Conservation (phyloP, 2,329 filamentous ascomycete genomes). For the Balansia obtecta region DNA sequence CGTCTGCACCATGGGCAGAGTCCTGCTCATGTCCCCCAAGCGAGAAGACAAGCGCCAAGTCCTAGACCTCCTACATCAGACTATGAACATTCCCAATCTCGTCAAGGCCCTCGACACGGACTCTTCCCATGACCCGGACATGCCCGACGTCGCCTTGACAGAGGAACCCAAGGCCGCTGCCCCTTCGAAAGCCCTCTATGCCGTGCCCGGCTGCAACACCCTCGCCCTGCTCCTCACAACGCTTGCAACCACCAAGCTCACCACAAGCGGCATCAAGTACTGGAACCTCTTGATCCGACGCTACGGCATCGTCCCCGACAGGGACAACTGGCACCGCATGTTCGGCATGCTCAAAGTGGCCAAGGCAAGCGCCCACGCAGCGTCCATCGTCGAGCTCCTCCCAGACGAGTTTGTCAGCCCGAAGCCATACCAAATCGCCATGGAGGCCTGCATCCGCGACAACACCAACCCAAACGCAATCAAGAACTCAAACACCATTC, state of each 20-base stretch:
- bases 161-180: slow-evolving; percentile 2
- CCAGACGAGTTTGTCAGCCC: slow-evolving; percentile 29
- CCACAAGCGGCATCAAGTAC: slow-evolving; percentile 56
- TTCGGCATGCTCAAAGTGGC: slow-evolving; percentile 54
- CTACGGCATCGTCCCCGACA: slow-evolving; percentile 56
- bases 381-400: slow-evolving; percentile 45
- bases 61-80: slow-evolving; percentile 65
- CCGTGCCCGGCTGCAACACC: slow-evolving; percentile 38
- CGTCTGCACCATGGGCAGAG: slow-evolving; percentile 66
- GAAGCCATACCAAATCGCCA: slow-evolving; percentile 57
- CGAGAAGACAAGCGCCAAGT: slow-evolving; percentile 55
- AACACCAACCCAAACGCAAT: slow-evolving; percentile 62
- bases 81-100: slow-evolving; percentile 58
- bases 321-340: slow-evolving; percentile 55
- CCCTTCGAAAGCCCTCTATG: slow-evolving; percentile 18
- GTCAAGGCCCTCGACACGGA: slow-evolving; percentile 20
- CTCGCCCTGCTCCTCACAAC: slow-evolving; percentile 59
- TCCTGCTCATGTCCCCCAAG: slow-evolving; percentile 55
- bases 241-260: slow-evolving; percentile 46
- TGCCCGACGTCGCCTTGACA: slow-evolving; percentile 11
- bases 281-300: slow-evolving; percentile 60
- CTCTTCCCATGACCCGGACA: slow-evolving; percentile 10
- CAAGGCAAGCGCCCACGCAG: slow-evolving; percentile 50
- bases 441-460: slow-evolving; percentile 64
- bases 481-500: slow-evolving; percentile 47